phyloP scores from a whole-genome alignment of 148 eudicot genomes.

The Talinum fruticosum region DNA sequence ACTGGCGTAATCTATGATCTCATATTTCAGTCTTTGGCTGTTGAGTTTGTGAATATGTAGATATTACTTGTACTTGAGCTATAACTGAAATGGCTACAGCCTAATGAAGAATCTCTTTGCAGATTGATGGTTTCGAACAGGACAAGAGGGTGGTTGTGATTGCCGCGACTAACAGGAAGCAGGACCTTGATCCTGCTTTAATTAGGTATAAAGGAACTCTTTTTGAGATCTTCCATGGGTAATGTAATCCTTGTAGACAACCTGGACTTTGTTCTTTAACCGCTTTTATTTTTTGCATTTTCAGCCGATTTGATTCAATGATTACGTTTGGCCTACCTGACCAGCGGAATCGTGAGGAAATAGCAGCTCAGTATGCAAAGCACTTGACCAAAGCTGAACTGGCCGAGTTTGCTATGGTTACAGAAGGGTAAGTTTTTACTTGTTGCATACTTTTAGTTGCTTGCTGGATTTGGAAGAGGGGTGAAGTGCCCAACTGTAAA shows the following conservation, averaged over 20 bases:
- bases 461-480: neutral
- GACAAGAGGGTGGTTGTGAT: slow-evolving; percentile 91
- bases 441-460: neutral
- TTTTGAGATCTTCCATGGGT: slow-evolving; percentile 8
- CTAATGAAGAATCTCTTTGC: slow-evolving; percentile 26
- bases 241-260: neutral
- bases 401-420: slow-evolving; percentile 57
- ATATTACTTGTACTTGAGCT: neutral
- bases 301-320: slow-evolving; percentile 89
- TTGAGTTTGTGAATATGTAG: neutral
- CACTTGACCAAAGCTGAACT: slow-evolving; percentile 69
- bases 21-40: neutral
- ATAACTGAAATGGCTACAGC: neutral
- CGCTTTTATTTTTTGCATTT: slow-evolving; percentile 9
- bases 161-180: slow-evolving; percentile 96
- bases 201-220: slow-evolving; percentile 47
- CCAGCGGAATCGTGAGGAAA: slow-evolving; percentile 72
- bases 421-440: slow-evolving; percentile 60
- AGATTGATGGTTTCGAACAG: slow-evolving; percentile 99
- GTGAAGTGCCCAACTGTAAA: neutral
- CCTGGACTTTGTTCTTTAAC: slow-evolving; percentile 1
- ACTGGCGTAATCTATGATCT: neutral
- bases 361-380: slow-evolving; percentile 93
- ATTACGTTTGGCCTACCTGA: slow-evolving; percentile 79
- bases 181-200: slow-evolving; percentile 97